Base-by-base conservation (phyloP, 768 basidiomycete genomes). In the Cantharellus cinnabarinus region DNA sequence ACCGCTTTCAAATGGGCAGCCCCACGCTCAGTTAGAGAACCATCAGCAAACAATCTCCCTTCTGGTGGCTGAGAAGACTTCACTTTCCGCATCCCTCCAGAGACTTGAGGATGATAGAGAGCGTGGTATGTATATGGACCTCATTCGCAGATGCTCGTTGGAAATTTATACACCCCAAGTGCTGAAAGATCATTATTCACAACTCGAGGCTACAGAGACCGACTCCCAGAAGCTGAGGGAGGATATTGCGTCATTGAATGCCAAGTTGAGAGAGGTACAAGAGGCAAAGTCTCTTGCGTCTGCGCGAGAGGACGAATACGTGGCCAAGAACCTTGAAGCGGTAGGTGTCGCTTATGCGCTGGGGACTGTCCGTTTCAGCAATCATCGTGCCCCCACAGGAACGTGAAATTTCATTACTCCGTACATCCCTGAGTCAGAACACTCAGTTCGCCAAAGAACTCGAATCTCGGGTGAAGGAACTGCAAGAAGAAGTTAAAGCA, bases 401-500 rank as follows among this genome's bases (percentile, higher is more conserved):
- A 67, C 81, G 85, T 15, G 81, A 89, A 66, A 71, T 88, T 5
- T 83, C 86, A 61, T 71, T 79, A 44, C 72, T 76, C n/a, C 78
- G 75, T 61, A 76, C 74, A 0, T 73, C 77, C 2, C 66, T 77
- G 4, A 70, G 73, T 50, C 80, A 82, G 42, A 68, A 78, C 40
- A 77, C 75, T 55, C 70, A 74, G 42, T 74, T 79, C 35, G 52
- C 52, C 10, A 54, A 54, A 37, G 7, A 10, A 0, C 52, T 14
- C 52, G 52, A 54, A 37, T 75, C 79, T 51, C 74, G 77, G 58
- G 74, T 82, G 35, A 80, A 79, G 37, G 85, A 89, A 63, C 69
- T 90, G 40, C 80, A 85, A 65, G 87, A 89, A 62, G 83, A 86
- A 63, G 81, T 90, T 29, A 80, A 89, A 68, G 81, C 78, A 61